Base-by-base conservation (phyloP, 306 rosid species). In the Aeschynomene evenia region DNA sequence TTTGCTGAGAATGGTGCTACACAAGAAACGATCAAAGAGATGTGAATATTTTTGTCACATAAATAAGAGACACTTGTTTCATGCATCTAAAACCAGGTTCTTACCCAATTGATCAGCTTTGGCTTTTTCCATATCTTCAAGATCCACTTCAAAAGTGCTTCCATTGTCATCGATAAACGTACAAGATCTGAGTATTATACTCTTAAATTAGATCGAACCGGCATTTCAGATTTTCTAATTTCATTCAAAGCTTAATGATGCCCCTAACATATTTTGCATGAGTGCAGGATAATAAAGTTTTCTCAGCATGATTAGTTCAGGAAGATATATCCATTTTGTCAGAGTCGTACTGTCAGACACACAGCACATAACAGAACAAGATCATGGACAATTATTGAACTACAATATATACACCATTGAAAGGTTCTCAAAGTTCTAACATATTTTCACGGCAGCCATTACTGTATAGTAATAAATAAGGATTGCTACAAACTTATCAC, bases 101-200 rank as follows among this genome's bases (percentile, higher is more conserved):
- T 68, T 77, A 93, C 98, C 96, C 74, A 88, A 70, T 11, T 39
- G 76, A 87, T 93, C 94, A 40, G 88, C 89, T 87, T 84, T 88
- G 46, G 86, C 67, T 36, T 43, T 67, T 59, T 58, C 71, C 74
- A 94, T 77, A 46, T 88, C 90, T 78, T 88, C 96, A 45, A 71
- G 22, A 42, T 82, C 85, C 39, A 90, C 89, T 29, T 87, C 94
- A 64, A 84, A 86, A 28, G 61, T 77, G 63, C 87, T 66, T 72
- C 89, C 98, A 21, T 48, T 50, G 54, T 79, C 79, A 74, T 90
- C 89, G 26, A 94, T 56, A 78, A 65, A 87, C 19, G 77, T 56
- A 78, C 96, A 88, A 36, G 97, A 87, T 9, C 98, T 94, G 84
- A 57, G 39, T 24, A 72, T 50, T 55, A 36, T 14, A 74, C 73